Conservation (phyloP, 2,329 filamentous ascomycete species). For the Rutstroemia sp. region DNA sequence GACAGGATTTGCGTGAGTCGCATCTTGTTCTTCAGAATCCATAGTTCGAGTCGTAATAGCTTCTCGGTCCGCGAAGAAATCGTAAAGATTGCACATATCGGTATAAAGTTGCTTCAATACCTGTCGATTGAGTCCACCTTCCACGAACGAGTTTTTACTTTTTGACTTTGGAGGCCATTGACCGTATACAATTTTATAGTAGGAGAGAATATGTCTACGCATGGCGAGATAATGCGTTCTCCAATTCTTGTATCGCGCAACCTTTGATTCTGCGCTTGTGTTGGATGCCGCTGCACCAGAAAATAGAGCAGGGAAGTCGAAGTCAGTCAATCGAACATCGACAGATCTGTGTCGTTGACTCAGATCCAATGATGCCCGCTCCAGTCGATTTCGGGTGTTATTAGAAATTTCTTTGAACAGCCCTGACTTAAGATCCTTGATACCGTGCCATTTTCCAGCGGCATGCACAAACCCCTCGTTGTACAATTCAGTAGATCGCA, state of each 20-base stretch:
- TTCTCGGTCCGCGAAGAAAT: slow-evolving; percentile 75
- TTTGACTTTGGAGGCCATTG: slow-evolving; percentile 85
- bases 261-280: slow-evolving; percentile 66
- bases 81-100: slow-evolving; percentile 82
- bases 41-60: slow-evolving; percentile 71
- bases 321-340: slow-evolving; percentile 69
- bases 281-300: slow-evolving; percentile 81
- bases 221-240: slow-evolving; percentile 66
- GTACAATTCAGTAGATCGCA: slow-evolving; percentile 77
- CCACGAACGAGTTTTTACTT: slow-evolving; percentile 81
- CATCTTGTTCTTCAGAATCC: slow-evolving; percentile 47
- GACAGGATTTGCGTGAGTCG: slow-evolving; percentile 32
- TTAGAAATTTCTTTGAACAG: slow-evolving; percentile 64
- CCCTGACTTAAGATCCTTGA: slow-evolving; percentile 57
- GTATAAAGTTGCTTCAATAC: slow-evolving; percentile 77
- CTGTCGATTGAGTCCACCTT: slow-evolving; percentile 77
- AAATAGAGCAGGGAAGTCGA: slow-evolving; percentile 87
- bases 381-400: slow-evolving; percentile 70
- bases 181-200: slow-evolving; percentile 61
- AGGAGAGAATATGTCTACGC: slow-evolving; percentile 54
- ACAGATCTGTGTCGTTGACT: slow-evolving; percentile 63
- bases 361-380: slow-evolving; percentile 75
- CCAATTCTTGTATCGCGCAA: slow-evolving; percentile 81
- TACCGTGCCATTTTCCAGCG: slow-evolving; percentile 75
- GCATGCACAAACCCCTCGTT: slow-evolving; percentile 89